phyloP scores from a whole-genome alignment of 2,329 filamentous ascomycete genomes.

The Samsoniella hepiali region DNA sequence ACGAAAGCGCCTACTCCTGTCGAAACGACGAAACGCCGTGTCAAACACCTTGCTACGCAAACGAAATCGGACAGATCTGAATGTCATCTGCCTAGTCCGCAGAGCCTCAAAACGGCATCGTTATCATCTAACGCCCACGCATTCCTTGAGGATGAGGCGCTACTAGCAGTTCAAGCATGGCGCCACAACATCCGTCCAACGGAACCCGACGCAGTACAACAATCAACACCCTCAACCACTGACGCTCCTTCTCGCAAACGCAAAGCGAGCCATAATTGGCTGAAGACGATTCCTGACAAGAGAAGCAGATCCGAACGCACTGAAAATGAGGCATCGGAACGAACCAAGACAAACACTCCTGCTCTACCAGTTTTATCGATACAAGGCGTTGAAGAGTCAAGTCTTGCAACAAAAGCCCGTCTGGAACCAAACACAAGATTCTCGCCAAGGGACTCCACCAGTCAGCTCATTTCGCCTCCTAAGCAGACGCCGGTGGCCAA shows the following conservation, averaged over 20 bases:
- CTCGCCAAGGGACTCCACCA: background rate
- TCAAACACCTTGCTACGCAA: background rate
- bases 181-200: slow-evolving; percentile 24
- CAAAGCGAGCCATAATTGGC: slow-evolving; percentile 29
- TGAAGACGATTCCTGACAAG: slow-evolving; percentile 32
- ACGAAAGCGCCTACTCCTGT: background rate
- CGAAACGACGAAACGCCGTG: background rate
- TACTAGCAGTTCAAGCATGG: slow-evolving; percentile 34
- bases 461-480: slow-evolving; percentile 12
- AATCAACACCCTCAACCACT: slow-evolving; percentile 24
- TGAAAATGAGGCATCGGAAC: background rate
- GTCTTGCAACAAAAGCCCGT: background rate
- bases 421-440: background rate
- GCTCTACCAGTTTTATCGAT: background rate
- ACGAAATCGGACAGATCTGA: background rate
- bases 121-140: slow-evolving; percentile 15
- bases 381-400: background rate
- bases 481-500: background rate
- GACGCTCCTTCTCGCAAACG: slow-evolving; percentile 14
- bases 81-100: slow-evolving; percentile 23
- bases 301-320: slow-evolving; percentile 20
- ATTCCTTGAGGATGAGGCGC: slow-evolving; percentile 24
- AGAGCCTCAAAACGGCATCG: slow-evolving; percentile 24
- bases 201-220: slow-evolving; percentile 2
- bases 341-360: background rate